phyloP scores from a whole-genome alignment of 345 rosid genomes.

The Camelina laxa region DNA sequence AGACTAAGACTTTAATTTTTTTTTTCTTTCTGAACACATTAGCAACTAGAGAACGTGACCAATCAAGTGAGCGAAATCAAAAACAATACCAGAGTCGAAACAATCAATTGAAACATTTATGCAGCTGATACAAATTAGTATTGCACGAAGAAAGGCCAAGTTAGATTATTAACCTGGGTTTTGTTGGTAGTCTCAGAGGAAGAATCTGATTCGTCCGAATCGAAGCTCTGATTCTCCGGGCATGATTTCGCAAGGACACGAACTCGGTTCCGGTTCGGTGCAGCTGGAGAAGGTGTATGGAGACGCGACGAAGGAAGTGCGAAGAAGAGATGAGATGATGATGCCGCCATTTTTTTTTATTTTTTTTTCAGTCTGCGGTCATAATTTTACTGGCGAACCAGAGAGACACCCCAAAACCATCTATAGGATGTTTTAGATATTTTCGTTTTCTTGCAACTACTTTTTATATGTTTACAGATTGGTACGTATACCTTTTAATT shows the following conservation, averaged over 20 bases:
- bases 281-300: conserved; percentile 9
- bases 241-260: conserved; percentile 31
- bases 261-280: conserved; percentile 34
- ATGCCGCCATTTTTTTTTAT: conserved; percentile 12
- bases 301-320: conserved; percentile 36
- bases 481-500: background rate
- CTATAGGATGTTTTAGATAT: background rate
- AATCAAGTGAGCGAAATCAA: background rate
- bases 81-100: conserved; percentile 10
- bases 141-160: background rate
- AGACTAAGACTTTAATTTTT: background rate
- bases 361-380: conserved; percentile 39
- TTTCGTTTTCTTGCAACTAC: background rate
- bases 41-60: background rate
- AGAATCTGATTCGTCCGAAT: conserved; percentile 21
- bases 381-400: conserved; percentile 33
- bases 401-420: background rate
- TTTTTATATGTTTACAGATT: background rate
- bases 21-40: background rate
- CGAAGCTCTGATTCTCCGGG: conserved; percentile 32
- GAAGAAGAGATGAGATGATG: conserved; percentile 47
- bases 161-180: conserved; percentile 14
- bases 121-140: background rate
- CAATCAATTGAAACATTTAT: background rate
- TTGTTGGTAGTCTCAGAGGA: conserved; percentile 19